Conservation (phyloP, 78 protist genomes). For the Pigoraptor vietnamica region DNA sequence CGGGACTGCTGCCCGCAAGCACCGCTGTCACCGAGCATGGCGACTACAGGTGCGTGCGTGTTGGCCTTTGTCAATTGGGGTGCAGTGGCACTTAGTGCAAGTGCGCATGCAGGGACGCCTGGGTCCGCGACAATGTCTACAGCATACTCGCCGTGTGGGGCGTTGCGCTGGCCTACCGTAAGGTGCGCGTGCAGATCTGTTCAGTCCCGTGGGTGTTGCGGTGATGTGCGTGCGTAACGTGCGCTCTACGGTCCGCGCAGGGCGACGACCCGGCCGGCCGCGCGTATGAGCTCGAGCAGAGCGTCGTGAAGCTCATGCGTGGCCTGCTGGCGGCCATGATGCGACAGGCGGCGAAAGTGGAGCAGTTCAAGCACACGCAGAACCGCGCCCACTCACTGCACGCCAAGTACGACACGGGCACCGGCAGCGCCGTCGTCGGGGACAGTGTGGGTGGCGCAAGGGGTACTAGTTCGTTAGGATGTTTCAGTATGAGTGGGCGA, state of each 20-base stretch:
- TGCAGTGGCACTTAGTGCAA: no score
- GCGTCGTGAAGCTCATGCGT: conserved; percentile 25
- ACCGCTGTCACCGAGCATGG: no score
- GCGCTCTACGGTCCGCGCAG: background rate
- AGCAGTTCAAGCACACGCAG: conserved; percentile 14
- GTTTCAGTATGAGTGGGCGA: no score
- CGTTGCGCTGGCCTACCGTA: background rate
- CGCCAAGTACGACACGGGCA: conserved; percentile 9
- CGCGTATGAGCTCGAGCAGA: conserved; percentile 15
- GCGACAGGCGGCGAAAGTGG: conserved; percentile 22
- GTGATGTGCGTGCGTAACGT: background rate
- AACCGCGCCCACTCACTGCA: background rate
- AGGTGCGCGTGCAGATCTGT: no score
- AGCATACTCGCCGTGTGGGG: background rate
- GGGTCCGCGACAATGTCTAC: conserved; percentile 17
- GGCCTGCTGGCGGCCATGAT: conserved; percentile 22
- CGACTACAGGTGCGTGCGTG: no score
- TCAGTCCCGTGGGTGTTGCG: no score
- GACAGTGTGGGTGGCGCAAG: no score
- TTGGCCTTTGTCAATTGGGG: no score
- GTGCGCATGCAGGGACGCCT: no score
- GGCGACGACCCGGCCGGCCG: background rate
- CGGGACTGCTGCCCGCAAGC: no score
- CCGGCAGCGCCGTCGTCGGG: background rate
- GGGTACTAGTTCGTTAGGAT: no score